Percentiles rank a stretch among this genome's conserved stretches.
Evolutionary conservation across 169 alveolate genomes (phyloP).

Genomic region (Theileria annulata): DNA sequence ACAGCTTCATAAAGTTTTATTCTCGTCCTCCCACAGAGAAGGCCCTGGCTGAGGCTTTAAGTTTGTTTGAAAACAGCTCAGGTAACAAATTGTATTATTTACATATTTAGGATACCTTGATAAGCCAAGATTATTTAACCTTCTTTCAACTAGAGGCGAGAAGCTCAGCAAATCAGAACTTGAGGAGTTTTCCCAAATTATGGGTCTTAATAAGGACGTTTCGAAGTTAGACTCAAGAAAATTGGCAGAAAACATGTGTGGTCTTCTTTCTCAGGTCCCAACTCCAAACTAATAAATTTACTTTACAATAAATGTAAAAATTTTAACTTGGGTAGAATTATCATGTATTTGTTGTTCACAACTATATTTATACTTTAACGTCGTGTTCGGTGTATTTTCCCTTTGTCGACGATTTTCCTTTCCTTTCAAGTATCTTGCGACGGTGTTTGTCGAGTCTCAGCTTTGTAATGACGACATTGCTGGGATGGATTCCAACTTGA

Average conservation of each 20-base stretch:
- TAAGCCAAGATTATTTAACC: slow-evolving; percentile 14
- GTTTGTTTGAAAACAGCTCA: slow-evolving; percentile 42
- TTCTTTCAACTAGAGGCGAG: slow-evolving; percentile 64
- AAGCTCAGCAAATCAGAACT: slow-evolving; percentile 37
- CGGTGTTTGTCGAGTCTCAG: slow-evolving; percentile 93
- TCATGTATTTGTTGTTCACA: neutral
- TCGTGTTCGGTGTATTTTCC: slow-evolving; percentile 72
- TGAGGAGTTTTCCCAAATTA: slow-evolving; percentile 41
- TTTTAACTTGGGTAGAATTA: neutral
- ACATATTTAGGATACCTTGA: slow-evolving; percentile 49
- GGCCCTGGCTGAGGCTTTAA: slow-evolving; percentile 55
- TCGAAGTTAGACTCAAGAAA: slow-evolving; percentile 30
- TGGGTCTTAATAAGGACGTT: slow-evolving; percentile 33
- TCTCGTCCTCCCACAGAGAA: slow-evolving; percentile 58
- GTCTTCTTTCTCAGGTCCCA: slow-evolving; percentile 45
- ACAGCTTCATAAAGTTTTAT: slow-evolving; percentile 35
- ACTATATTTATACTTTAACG: slow-evolving; percentile 40
- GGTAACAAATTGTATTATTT: slow-evolving; percentile 24
- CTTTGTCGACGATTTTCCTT: slow-evolving; percentile 78
- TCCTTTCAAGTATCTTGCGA: slow-evolving; percentile 88
- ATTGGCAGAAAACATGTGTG: slow-evolving; percentile 49
- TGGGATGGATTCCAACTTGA: slow-evolving; percentile 94
- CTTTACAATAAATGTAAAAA: neutral
- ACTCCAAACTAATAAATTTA: slow-evolving; percentile 6
- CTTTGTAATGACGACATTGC: slow-evolving; percentile 94